phyloP scores from a whole-genome alignment of 108 stramenopile genomes.

The Cylindrotheca fusiformis region DNA sequence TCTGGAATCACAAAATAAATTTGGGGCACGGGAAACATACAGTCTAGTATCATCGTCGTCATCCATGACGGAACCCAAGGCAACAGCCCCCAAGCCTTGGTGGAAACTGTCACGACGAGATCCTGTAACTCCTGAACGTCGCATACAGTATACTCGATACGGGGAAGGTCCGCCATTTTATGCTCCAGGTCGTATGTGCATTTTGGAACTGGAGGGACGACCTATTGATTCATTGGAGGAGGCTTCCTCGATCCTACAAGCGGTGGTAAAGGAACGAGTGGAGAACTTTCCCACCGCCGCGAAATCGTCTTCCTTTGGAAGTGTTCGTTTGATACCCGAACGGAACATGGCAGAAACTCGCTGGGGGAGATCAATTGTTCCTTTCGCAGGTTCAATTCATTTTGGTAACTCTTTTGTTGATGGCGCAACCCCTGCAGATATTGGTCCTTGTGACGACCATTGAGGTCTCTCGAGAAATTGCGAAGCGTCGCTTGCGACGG shows the following conservation, averaged over 20 bases:
- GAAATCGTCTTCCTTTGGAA: neutral
- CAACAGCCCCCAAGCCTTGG: neutral
- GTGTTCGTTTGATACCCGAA: neutral
- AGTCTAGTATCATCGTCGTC: neutral
- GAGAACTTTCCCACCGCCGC: slow-evolving; percentile 8
- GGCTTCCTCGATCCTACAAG: slow-evolving; percentile 7
- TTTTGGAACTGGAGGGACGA: slow-evolving; percentile 59
- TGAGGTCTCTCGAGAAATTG: too few species aligned
- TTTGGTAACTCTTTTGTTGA: too few species aligned
- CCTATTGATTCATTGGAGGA: slow-evolving; percentile 19
- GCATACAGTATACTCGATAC: slow-evolving; percentile 69
- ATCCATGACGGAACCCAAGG: neutral
- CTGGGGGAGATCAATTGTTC: too few species aligned
- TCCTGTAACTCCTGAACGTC: neutral
- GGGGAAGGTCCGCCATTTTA: slow-evolving; percentile 86
- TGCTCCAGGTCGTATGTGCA: slow-evolving; percentile 71
- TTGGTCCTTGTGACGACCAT: too few species aligned
- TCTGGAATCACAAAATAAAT: slow-evolving; percentile 41
- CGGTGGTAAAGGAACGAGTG: slow-evolving; percentile 2
- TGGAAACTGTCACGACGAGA: neutral
- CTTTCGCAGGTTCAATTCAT: too few species aligned
- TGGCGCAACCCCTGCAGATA: too few species aligned
- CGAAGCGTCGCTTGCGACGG: too few species aligned
- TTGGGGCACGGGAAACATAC: slow-evolving; percentile 78
- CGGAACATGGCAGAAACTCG: too few species aligned